Base-by-base conservation (phyloP, 768 basidiomycete genomes). In the Amanita muscaria region DNA sequence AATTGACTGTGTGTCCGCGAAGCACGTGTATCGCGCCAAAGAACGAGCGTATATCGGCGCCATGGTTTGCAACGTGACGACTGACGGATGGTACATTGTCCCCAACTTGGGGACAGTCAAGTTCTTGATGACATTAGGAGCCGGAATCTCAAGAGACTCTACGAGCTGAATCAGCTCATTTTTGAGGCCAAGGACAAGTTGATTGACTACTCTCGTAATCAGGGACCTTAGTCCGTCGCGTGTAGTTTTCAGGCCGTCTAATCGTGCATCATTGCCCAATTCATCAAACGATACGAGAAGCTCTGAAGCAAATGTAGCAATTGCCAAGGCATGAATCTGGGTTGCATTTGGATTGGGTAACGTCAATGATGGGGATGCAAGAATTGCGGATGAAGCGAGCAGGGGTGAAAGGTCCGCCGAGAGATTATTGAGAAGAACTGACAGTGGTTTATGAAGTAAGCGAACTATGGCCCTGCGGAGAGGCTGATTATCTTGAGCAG, bases 381-480 rank as follows among this genome's bases (percentile, higher is more conserved):
- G 67, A 58, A 88, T 84, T 5, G 73, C 63, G 9, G 79, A 67
- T 3, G 85, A 79, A 4, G 83, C 76, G 11, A 88, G 53, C 15
- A 86, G 61, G 5, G 82, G 84, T 1, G 80, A 63, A 25, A 89
- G 69, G 51, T 79, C 70, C 19, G 77, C 70, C 11, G 83, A 86
- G 27, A 89, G 59, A 56, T 83, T 83, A 51, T 68, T 78, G 52
- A 84, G 65, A 31, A 89, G 58, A 19, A 88, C 84, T 5, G 86
- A 85, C 5, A 90, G 64, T 6, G 85, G 87, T 42, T 81, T 77
- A 46, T 86, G 86, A 22, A 89, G 70, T 25, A 77, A 76, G 42
- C 88, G 78, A 31, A 88, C 56, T 44, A 86, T 76, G 21, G 86
- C 85, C 47, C 76, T 74, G 53, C 77, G 68, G 14, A 89, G 63